These are phyloP conservation scores for Volvox africanus DNA, from an alignment of 139 green algal genomes.

Conservation along the genomic window DNA sequence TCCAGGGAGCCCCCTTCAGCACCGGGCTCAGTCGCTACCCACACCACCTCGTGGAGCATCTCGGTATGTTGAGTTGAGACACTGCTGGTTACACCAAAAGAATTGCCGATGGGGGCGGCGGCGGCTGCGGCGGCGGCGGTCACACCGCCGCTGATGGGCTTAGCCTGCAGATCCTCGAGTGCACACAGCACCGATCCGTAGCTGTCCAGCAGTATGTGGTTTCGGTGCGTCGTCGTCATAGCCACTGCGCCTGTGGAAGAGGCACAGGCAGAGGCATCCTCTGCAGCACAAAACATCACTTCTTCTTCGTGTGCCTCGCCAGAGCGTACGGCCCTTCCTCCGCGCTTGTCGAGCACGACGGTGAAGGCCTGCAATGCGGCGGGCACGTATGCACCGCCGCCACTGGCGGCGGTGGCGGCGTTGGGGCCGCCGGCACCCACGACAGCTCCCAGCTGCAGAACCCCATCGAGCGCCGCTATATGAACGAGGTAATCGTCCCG, in stretches of 20 bases:
- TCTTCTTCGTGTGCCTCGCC: neutral
- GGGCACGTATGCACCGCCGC: slow-evolving; percentile 63
- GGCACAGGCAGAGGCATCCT: neutral
- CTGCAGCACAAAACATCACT: neutral
- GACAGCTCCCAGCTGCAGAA: slow-evolving; percentile 72
- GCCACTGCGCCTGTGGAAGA: neutral
- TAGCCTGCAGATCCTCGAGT: slow-evolving; percentile 67
- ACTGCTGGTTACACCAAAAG: too few relatives aligned
- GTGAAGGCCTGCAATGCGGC: slow-evolving; percentile 57
- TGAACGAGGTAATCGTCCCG: slow-evolving; percentile 56
- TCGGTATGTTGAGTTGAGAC: neutral
- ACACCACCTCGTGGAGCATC: slow-evolving; percentile 55
- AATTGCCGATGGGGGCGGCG: neutral
- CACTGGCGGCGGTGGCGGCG: neutral
- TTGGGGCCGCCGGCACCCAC: slow-evolving; percentile 39
- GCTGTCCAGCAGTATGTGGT: slow-evolving; percentile 55
- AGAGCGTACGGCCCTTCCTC: neutral
- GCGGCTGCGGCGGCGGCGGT: neutral
- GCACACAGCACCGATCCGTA: slow-evolving; percentile 52
- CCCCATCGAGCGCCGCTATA: slow-evolving; percentile 62
- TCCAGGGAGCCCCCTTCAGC: neutral
- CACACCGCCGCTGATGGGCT: slow-evolving; percentile 38
- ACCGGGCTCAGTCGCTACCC: slow-evolving; percentile 35
- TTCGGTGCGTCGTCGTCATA: slow-evolving; percentile 32
- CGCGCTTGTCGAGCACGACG: neutral